A percentile compares a stretch with the other conserved stretches of the same genome.
phyloP scores from a whole-genome alignment of 768 basidiomycete species.

The Leccinum imitatum region DNA sequence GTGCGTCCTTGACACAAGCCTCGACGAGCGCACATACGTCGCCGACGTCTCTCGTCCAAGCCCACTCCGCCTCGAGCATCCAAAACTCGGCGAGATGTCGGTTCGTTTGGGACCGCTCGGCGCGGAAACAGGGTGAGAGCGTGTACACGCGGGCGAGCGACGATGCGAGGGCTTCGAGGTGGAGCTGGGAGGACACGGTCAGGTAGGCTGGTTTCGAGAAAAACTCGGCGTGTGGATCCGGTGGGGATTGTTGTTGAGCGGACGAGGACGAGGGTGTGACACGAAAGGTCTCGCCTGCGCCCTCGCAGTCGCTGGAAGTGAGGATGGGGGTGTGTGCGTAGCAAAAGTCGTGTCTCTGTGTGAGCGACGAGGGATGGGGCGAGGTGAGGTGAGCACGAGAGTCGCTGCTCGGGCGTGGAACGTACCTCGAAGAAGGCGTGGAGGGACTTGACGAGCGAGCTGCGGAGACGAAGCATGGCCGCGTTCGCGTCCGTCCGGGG shows the following conservation, averaged over 20 bases:
- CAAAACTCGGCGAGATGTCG: slow-evolving; percentile 98
- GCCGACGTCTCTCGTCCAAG: slow-evolving; percentile 48
- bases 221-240: slow-evolving; percentile 47
- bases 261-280: slow-evolving; percentile 42
- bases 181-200: slow-evolving; percentile 94
- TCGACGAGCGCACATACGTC: slow-evolving; percentile 60
- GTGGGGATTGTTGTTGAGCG: slow-evolving; percentile 3
- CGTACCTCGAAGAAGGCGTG: slow-evolving; percentile 72
- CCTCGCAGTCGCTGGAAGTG: slow-evolving; percentile 93
- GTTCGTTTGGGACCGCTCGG: slow-evolving; percentile 83
- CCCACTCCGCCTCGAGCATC: slow-evolving; percentile 98
- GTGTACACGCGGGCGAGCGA: slow-evolving; percentile 86
- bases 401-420: slow-evolving; percentile 1
- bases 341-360: slow-evolving; percentile 72
- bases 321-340: slow-evolving; percentile 84
- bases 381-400: not conserved
- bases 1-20: slow-evolving; percentile 45
- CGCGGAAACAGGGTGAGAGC: slow-evolving; percentile 91
- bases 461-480: slow-evolving; percentile 74
- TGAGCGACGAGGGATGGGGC: not conserved
- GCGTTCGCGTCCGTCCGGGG: slow-evolving; percentile 71
- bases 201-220: slow-evolving; percentile 78
- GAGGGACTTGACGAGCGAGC: slow-evolving; percentile 54
- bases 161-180: slow-evolving; percentile 84
- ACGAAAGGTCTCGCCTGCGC: slow-evolving; percentile 89